phyloP scores from a whole-genome alignment of 73 alveolate genomes.

The Paramecium bursaria region DNA sequence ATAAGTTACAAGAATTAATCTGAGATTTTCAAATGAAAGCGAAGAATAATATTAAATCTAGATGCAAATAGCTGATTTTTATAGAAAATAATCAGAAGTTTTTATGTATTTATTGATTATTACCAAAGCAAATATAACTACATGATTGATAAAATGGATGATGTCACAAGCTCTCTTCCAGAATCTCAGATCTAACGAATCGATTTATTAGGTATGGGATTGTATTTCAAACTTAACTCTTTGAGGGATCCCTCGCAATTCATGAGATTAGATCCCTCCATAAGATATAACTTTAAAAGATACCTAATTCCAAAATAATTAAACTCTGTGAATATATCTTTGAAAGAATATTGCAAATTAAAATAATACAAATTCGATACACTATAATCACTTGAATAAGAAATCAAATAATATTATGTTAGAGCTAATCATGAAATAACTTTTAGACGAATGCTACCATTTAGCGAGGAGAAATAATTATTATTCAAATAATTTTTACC shows the following conservation, averaged over 20 bases:
- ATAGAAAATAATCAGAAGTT: conserved; percentile 65
- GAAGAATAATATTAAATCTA: conserved; percentile 55
- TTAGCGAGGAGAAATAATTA: conserved; percentile 53
- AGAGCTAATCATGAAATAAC: conserved; percentile 65
- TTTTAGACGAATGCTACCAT: conserved; percentile 60
- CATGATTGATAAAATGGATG: conserved; percentile 69
- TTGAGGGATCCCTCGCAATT: conserved; percentile 66
- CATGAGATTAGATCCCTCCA: conserved; percentile 58
- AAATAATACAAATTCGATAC: conserved; percentile 30
- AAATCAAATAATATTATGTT: conserved; percentile 30
- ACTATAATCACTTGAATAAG: conserved; percentile 15
- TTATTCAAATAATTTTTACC: conserved; percentile 58
- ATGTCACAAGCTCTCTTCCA: conserved; percentile 1
- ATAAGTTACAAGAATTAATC: conserved; percentile 64
- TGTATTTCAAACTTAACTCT: conserved; percentile 46
- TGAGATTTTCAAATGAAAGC: conserved; percentile 58
- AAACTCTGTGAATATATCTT: not conserved
- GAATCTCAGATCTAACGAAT: conserved; percentile 22
- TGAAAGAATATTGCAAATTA: conserved; percentile 35
- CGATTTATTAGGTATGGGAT: conserved; percentile 34
- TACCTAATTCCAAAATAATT: conserved; percentile 57
- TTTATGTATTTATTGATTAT: no score
- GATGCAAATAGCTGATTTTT: conserved; percentile 63
- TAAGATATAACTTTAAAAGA: conserved; percentile 65
- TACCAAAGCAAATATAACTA: conserved; percentile 66